Evolutionary conservation across 805 yeast genomes (phyloP), one percentile per base, ranked within the genome.

Genomic region (Priceomyces fermenticarens): DNA sequence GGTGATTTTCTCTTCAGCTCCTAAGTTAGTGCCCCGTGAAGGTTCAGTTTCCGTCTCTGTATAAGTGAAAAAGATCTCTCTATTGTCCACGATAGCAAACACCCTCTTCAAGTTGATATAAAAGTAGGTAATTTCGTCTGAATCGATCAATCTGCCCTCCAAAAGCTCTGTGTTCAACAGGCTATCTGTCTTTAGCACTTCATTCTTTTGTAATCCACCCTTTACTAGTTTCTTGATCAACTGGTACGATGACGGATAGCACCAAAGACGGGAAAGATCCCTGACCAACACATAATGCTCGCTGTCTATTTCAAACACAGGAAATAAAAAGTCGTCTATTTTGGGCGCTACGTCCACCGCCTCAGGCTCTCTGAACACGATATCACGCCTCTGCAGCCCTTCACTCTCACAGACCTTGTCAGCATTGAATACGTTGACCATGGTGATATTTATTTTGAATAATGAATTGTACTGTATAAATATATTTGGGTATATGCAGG

Each of bases 191-290:
- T 50, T 34, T 13, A 45, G 42, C 5, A 49, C 32, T 33, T 63
- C 47, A 3, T 48, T 54, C 8, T 39, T 29, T 34, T 51, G 57
- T 1, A 44, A n/a, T 3, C 56, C n/a, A 4, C 48, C 44, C 37
- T 58, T 60, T 13, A 61, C 43, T 6, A 67, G 29, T 41, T 53
- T 54, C n/a, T 44, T 38, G 23, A 70, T 57, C 14, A 70, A 42
- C 47, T 70, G 75, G 43, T 70, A 69, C 3, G 73, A 62, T 6
- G 74, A 68, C 1, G 75, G 73, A 38, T 53, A 69, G 43, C 61
- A 63, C 70, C 71, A 69, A 8, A 59, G 39, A 20, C 25, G 31
- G 6, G 70, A 61, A 38, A 70, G 49, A 43, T 65, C 61, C 34
- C 59, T 57, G 10, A 64, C 33, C 29, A 70, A 48, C 2, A 65